These are phyloP conservation scores for Picochlorum sp. DNA, from an alignment of 139 green algal genomes.

Conservation along the genomic window DNA sequence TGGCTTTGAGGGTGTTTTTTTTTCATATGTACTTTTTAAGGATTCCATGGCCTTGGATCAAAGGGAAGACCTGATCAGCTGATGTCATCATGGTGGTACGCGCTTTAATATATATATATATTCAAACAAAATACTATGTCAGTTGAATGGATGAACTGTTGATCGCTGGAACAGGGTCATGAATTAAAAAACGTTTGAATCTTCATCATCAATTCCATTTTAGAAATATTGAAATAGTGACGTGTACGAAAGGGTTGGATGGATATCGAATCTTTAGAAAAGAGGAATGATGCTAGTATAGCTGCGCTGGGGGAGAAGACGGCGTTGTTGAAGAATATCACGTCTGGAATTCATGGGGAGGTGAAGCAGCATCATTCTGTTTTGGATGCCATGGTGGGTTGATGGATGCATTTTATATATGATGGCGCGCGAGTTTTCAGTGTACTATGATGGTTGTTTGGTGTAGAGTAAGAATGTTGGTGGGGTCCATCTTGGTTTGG, in stretches of 20 bases:
- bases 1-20: too few species aligned
- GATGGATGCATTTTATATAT: not conserved
- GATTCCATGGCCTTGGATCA: too few species aligned
- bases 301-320: conserved; percentile 52
- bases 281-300: conserved; percentile 56
- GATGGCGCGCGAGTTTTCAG: not conserved
- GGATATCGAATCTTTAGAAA: conserved; percentile 60
- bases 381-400: conserved; percentile 51
- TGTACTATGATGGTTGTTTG: not conserved
- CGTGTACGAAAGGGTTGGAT: conserved; percentile 7
- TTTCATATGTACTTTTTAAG: too few species aligned
- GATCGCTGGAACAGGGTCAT: too few species aligned
- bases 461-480: conserved; percentile 27
- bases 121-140: too few species aligned
- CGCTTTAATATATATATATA: too few species aligned
- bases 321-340: conserved; percentile 48
- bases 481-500: conserved; percentile 34
- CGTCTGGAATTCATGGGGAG: conserved; percentile 50
- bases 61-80: too few species aligned
- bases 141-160: too few species aligned
- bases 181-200: too few species aligned
- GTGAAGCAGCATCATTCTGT: conserved; percentile 47
- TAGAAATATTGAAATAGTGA: too few species aligned
- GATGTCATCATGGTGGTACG: too few species aligned
- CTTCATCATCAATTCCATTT: too few species aligned